phyloP scores from a whole-genome alignment of 805 yeast species.

The Brettanomyces custersianus region DNA sequence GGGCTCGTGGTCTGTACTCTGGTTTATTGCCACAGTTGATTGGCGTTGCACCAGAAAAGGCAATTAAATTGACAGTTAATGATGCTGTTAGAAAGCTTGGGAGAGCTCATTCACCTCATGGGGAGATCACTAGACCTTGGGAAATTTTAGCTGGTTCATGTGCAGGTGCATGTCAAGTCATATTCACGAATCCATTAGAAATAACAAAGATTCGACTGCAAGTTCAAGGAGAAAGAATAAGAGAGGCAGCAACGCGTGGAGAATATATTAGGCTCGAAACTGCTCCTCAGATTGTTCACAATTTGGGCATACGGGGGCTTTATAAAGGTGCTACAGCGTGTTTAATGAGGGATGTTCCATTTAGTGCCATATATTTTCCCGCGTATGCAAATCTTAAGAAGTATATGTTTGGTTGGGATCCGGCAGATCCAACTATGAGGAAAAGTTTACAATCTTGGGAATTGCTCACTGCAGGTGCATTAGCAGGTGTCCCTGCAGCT shows the following conservation, averaged over 20 bases:
- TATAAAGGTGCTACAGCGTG: conserved; percentile 92
- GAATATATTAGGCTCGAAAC: conserved; percentile 29
- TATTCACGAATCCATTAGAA: conserved; percentile 93
- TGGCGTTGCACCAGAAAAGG: conserved; percentile 98
- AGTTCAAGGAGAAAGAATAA: conserved; percentile 69
- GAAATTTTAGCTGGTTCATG: conserved; percentile 85
- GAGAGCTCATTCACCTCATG: conserved; percentile 39
- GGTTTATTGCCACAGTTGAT: conserved; percentile 91
- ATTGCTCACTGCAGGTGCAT: conserved; percentile 76
- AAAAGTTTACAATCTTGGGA: conserved; percentile 71
- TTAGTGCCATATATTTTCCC: conserved; percentile 95
- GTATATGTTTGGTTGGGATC: conserved; percentile 75
- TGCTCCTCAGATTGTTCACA: conserved; percentile 66
- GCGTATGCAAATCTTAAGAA: conserved; percentile 89
- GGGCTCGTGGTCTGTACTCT: conserved; percentile 77
- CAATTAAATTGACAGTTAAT: conserved; percentile 90
- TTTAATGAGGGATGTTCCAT: conserved; percentile 89
- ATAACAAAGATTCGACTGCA: conserved; percentile 92
- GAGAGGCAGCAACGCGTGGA: conserved; percentile 28
- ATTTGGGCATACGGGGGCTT: conserved; percentile 75
- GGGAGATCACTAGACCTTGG: conserved; percentile 42
- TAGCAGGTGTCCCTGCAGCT: conserved; percentile 98
- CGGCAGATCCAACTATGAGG: conserved; percentile 48
- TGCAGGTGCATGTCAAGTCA: conserved; percentile 95
- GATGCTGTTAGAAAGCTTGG: conserved; percentile 75